Percentiles rank a stretch among this genome's conserved stretches.
These are phyloP conservation scores for Aspergillus luchuensis DNA, from an alignment of 2,329 filamentous ascomycete genomes.

Conservation along the genomic window DNA sequence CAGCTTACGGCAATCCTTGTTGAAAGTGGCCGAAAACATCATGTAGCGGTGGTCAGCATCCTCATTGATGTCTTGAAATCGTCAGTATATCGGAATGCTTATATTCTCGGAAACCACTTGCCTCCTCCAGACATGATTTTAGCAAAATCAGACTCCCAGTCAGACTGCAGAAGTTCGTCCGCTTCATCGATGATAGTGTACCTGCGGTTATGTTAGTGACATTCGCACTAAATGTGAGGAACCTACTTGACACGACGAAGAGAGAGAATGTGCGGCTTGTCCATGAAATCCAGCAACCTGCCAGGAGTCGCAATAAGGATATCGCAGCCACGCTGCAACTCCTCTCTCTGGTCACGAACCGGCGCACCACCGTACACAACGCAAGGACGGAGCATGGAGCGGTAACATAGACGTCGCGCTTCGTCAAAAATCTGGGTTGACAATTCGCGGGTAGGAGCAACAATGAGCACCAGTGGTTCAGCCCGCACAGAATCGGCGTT, in stretches of 20 bases:
- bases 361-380: constrained; percentile 86
- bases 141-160: constrained; percentile 76
- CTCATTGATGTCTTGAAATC: constrained; percentile 67
- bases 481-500: constrained; percentile 62
- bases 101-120: constrained; percentile 42
- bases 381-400: constrained; percentile 89
- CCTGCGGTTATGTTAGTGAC: constrained; percentile 32
- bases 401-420: constrained; percentile 87
- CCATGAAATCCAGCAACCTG: constrained; percentile 81
- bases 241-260: constrained; percentile 72
- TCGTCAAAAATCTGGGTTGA: constrained; percentile 96
- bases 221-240: not conserved
- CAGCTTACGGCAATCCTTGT: constrained; percentile 73
- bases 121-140: constrained; percentile 79
- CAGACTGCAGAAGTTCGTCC: constrained; percentile 80
- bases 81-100: constrained; percentile 14
- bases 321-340: constrained; percentile 83
- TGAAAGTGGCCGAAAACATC: constrained; percentile 95
- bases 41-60: constrained; percentile 69
- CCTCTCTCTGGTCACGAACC: constrained; percentile 65
- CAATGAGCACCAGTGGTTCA: constrained; percentile 83
- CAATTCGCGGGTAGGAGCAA: constrained; percentile 85
- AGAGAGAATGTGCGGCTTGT: constrained; percentile 67
- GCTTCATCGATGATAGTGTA: constrained; percentile 87
- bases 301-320: constrained; percentile 86